Evolutionary conservation across 2,329 filamentous ascomycete species (phyloP), one percentile per base, ranked within the genome.

Genomic region (Fusarium zealandicum): DNA sequence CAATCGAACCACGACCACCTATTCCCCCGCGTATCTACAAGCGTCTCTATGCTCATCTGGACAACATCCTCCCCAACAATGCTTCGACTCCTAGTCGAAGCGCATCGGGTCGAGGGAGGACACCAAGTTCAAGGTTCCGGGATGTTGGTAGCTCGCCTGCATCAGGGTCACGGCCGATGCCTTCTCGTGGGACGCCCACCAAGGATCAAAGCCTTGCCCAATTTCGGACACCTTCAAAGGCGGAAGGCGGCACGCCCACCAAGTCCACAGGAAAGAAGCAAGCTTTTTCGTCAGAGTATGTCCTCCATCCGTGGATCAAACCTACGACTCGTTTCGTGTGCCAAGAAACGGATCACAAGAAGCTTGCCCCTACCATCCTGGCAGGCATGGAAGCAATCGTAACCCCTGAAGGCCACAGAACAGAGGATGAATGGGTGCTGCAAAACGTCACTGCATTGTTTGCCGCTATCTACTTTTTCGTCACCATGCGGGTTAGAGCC

Each of bases 11-110:
- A 3, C 83, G 86, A 5, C 90, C 92, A 2, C 92, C 92, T 4
- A 89, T 92, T 46, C 87, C 87, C 39, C 92, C 91, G 1, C 83
- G 86, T 49, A 82, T 92, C 45, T 98, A 98, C 78, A 90, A 90
- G 67, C 90, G 91, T 53, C 80, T 98, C 31, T 95, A 93, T 72
- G 78, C 78, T 27, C 92, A 93, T 70, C 84, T 98, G 54, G 88
- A 93, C 64, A 85, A 84, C 49, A 87, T 88, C 33, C 78, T 98
- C 5, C 81, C 82, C 12, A 73, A 73, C 25, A 63, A 77, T 13
- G 61, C 72, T 6, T 65, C 67, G 5, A 69, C 73, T 41, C 72
- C 65, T 4, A 42, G 56, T 17, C 73, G 73, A 12, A 43, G 64
- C 18, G 59, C 59, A n/a, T 57, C 69, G 6, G 63, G 59, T 1